Base-by-base conservation (phyloP, 2,329 filamentous ascomycete genomes). In the Penicillium expansum region DNA sequence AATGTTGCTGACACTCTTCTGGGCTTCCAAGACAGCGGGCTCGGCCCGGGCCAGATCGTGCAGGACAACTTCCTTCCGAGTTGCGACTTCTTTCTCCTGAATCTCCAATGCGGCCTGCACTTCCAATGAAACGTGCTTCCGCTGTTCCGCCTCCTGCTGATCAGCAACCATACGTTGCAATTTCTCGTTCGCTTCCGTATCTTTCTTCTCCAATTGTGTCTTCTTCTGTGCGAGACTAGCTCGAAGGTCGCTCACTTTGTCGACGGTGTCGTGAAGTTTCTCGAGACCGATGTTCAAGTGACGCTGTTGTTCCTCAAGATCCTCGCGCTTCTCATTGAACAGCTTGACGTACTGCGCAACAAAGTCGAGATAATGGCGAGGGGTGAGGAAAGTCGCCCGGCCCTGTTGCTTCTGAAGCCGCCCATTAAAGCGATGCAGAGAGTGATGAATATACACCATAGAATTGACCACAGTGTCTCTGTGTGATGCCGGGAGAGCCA, bases 401-500 rank as follows among this genome's bases (percentile, higher is more conserved):
- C 91, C 92, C 77, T 97, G 94, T 72, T 97, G 94, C 73, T 91
- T 94, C 61, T 89, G 84, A 24, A 99, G 80, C 68, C 91, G 92
- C 64, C 84, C 80, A 71, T 99, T 99, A 82, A 97, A 95, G 49
- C 85, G 83, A 61, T 93, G 91, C 48, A 99, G 79, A 2, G 94
- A 99, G 77, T 97, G 92, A 71, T 99, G 94, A 20, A 99, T 93
- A 70, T 96, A 95, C 3, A 99, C 95, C 94, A 99, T 99, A 0
- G 92, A 90, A 73, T 99, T 99, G 74, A 99, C 85, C 45, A 99
- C 87, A 3, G 92, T 86, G 73, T 97, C 92, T 61, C 94, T 87
- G 74, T 99, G 93, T 53, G 89, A 90, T 9, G 93, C 90, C 22
- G 94, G 95, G 52, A 97, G 81, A 58, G 78, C 83, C 52, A 99